phyloP scores from a whole-genome alignment of 768 basidiomycete genomes.

The Naganishia kalamii region DNA sequence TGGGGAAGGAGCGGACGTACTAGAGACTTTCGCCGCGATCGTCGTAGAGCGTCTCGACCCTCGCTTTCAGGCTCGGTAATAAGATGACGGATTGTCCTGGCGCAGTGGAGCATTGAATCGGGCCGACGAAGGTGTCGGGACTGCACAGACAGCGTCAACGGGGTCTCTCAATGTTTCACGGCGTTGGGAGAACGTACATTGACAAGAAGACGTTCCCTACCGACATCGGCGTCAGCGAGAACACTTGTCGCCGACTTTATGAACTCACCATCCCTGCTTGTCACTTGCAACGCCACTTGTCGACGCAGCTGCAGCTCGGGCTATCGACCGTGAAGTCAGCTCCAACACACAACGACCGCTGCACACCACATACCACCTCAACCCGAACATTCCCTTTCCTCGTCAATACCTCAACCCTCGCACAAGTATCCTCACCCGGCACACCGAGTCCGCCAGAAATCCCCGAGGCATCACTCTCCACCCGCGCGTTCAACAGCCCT shows the following conservation, averaged over 20 bases:
- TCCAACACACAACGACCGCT: no score
- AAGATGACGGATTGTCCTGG: slow-evolving; percentile 15
- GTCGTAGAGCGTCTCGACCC: slow-evolving; percentile 10
- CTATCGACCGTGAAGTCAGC: background rate
- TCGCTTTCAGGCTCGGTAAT: slow-evolving; percentile 9
- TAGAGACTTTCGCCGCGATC: slow-evolving; percentile 20
- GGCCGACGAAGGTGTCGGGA: slow-evolving; percentile 18
- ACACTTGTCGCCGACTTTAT: background rate
- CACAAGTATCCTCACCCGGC: background rate
- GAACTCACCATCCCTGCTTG: slow-evolving; percentile 16
- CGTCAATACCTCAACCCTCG: slow-evolving; percentile 14
- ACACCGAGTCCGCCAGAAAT: background rate
- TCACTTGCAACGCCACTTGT: slow-evolving; percentile 9
- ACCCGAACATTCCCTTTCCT: slow-evolving; percentile 18
- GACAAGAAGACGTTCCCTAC: slow-evolving; percentile 19
- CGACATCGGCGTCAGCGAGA: background rate
- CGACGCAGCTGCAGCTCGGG: slow-evolving; percentile 13
- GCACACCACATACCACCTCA: slow-evolving; percentile 10
- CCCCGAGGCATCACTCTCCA: background rate
- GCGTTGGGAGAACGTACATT: background rate
- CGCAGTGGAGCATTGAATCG: slow-evolving; percentile 22
- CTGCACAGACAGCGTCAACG: background rate
- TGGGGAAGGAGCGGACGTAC: background rate
- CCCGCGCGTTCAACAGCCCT: background rate
- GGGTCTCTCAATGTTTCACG: background rate